Evolutionary conservation across 371 early-diverging fungal species (phyloP).

Genomic region (Mortierella sp.): DNA sequence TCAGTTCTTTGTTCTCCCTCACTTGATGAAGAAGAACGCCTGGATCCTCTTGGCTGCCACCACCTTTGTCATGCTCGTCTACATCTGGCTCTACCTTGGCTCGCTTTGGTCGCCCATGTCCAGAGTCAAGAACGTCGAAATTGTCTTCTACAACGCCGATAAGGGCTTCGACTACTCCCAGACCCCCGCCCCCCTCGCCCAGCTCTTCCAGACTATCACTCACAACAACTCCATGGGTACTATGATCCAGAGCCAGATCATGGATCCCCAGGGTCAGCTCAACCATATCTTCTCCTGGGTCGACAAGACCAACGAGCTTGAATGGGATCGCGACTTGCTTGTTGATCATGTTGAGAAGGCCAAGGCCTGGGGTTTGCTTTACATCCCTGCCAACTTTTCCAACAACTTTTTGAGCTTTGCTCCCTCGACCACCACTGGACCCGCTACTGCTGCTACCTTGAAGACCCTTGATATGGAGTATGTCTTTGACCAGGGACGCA

Average conservation of each 20-base stretch:
- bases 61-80: constrained; percentile 52
- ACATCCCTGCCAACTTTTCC: constrained; percentile 63
- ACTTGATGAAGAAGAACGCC: constrained; percentile 44
- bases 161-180: constrained; percentile 58
- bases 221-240: constrained; percentile 46
- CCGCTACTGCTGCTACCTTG: constrained; percentile 26
- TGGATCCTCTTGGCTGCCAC: constrained; percentile 36
- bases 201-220: constrained; percentile 44
- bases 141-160: constrained; percentile 60
- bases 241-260: constrained; percentile 40
- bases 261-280: constrained; percentile 40
- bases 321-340: constrained; percentile 44
- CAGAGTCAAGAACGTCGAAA: constrained; percentile 55
- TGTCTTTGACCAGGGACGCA: constrained; percentile 57
- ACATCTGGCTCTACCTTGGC: constrained; percentile 61
- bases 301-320: constrained; percentile 37
- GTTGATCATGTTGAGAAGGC: constrained; percentile 53
- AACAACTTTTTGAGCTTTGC: constrained; percentile 57
- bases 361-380: constrained; percentile 58
- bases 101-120: constrained; percentile 60
- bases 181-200: constrained; percentile 35
- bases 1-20: constrained; percentile 52
- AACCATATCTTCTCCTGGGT: constrained; percentile 47
- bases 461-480: constrained; percentile 50
- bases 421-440: constrained; percentile 34